Evolutionary conservation across 768 basidiomycete genomes (phyloP).

Genomic region (Mycena leptocephala): DNA sequence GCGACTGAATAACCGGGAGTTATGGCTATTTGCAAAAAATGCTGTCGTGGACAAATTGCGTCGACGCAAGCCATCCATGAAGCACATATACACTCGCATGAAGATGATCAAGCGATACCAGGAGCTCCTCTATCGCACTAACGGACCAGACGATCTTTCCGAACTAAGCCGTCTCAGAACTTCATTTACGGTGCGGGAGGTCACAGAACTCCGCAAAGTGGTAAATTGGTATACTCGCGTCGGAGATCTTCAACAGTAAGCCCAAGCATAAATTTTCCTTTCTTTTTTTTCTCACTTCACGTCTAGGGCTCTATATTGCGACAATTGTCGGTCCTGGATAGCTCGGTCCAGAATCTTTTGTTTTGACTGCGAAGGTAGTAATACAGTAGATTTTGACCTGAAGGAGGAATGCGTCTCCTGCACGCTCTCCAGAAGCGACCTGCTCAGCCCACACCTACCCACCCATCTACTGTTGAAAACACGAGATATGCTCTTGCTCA

Average conservation of each 20-base stretch:
- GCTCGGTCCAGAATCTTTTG: conserved; percentile 17
- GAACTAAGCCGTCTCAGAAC: background rate
- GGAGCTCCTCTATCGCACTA: background rate
- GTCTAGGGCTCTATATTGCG: conserved; percentile 1
- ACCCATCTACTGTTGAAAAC: conserved; percentile 4
- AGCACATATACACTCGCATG: background rate
- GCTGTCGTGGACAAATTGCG: conserved; percentile 1
- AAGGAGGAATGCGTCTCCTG: background rate
- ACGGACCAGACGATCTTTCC: background rate
- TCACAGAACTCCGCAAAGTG: background rate
- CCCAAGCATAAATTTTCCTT: background rate
- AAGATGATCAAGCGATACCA: conserved; percentile 8
- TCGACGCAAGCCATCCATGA: background rate
- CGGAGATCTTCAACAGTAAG: conserved; percentile 9
- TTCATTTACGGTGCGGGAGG: conserved; percentile 8
- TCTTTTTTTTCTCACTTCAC: background rate
- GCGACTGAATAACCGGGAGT: background rate
- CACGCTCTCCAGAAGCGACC: background rate
- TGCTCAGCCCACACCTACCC: background rate
- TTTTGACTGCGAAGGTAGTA: conserved; percentile 11
- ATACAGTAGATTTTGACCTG: background rate
- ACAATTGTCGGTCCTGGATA: background rate
- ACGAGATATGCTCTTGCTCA: conserved; percentile 1
- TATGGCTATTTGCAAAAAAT: conserved; percentile 11
- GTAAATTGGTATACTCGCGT: conserved; percentile 3